phyloP scores from a whole-genome alignment of 1,139 yeast species.

The Pneumocystis sp. region DNA sequence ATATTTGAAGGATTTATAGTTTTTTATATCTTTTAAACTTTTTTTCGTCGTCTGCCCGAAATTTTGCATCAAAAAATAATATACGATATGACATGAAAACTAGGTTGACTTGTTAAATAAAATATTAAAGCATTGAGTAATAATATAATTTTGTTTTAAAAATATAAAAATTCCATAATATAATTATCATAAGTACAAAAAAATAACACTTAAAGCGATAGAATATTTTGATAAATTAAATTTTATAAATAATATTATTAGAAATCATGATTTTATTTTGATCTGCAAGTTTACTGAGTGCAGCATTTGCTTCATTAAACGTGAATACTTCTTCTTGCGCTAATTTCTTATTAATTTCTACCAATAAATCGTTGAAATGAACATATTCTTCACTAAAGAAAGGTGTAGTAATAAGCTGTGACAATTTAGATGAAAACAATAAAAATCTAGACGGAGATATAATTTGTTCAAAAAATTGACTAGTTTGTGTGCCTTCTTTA shows the following conservation, averaged over 20 bases:
- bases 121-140: not conserved
- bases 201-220: not conserved
- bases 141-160: not conserved
- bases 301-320: slow-evolving; percentile 25
- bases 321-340: slow-evolving; percentile 25
- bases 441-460: slow-evolving; percentile 23
- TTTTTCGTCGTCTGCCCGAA: not conserved
- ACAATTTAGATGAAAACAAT: slow-evolving; percentile 22
- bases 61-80: not conserved
- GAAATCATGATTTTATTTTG: slow-evolving; percentile 25
- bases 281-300: slow-evolving; percentile 24
- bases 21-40: not conserved
- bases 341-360: slow-evolving; percentile 23
- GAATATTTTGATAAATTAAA: slow-evolving; percentile 4
- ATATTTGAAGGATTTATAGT: not conserved
- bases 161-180: not conserved
- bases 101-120: not conserved
- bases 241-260: slow-evolving; percentile 15
- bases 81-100: not conserved
- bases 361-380: slow-evolving; percentile 19
- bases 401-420: slow-evolving; percentile 22
- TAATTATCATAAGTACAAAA: not conserved
- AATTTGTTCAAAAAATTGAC: slow-evolving; percentile 15
- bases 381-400: slow-evolving; percentile 21
- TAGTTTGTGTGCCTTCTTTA: not conserved